Percentiles rank a stretch among this genome's conserved stretches.
Conservation (phyloP, 495 filamentous ascomycete species). For the Neurospora sp. region DNA sequence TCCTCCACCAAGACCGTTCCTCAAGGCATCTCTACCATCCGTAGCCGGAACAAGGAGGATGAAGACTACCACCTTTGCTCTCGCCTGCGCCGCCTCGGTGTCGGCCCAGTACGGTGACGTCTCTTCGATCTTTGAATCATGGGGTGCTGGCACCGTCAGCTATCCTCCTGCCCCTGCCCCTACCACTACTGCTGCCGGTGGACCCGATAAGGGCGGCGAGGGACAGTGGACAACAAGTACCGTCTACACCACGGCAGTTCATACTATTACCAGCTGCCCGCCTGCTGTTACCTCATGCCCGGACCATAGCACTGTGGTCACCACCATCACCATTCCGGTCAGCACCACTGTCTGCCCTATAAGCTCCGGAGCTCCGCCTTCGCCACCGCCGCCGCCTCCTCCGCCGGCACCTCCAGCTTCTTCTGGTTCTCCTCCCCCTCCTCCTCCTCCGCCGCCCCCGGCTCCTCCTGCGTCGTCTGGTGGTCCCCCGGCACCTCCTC, state of each 20-base stretch:
- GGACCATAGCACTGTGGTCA: conserved; percentile 22
- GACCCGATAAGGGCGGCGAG: conserved; percentile 1
- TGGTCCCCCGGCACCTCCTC: background rate
- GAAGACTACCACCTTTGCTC: conserved; percentile 14
- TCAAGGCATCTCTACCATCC: background rate
- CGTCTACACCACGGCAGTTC: conserved; percentile 16
- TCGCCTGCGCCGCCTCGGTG: conserved; percentile 20
- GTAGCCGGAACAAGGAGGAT: conserved; percentile 8
- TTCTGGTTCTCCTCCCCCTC: background rate
- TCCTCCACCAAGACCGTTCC: background rate
- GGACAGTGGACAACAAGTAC: conserved; percentile 24
- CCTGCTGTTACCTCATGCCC: conserved; percentile 17
- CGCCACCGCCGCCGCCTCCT: conserved; percentile 5
- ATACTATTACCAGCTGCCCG: conserved; percentile 21
- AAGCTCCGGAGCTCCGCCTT: conserved; percentile 6
- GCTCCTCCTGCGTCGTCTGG: conserved; percentile 11
- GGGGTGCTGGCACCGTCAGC: background rate
- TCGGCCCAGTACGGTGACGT: conserved; percentile 9
- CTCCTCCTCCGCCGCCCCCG: conserved; percentile 4
- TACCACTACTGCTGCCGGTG: background rate
- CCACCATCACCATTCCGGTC: conserved; percentile 22
- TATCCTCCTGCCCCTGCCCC: conserved; percentile 7
- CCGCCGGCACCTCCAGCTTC: conserved; percentile 6
- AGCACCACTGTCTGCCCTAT: conserved; percentile 30
- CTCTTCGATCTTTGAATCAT: background rate